Evolutionary conservation across 2,329 filamentous ascomycete species (phyloP).

Genomic region (Beauveria rudraprayagi): DNA sequence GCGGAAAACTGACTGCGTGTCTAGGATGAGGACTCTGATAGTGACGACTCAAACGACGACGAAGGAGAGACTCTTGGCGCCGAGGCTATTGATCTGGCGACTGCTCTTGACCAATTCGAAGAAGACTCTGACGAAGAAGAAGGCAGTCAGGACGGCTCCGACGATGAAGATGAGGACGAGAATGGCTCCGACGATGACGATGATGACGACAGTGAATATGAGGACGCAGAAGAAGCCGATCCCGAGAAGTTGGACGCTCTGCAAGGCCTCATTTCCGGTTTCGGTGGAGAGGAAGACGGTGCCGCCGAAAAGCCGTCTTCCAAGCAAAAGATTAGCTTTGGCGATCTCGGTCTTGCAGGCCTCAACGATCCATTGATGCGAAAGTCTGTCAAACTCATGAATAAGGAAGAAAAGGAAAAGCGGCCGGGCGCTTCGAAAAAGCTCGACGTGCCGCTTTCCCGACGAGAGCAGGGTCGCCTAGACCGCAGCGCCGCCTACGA

Average conservation of each 20-base stretch:
- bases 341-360: conserved; percentile 64
- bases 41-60: conserved; percentile 39
- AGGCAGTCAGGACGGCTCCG: conserved; percentile 34
- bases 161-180: not conserved
- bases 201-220: conserved; percentile 39
- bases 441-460: conserved; percentile 73
- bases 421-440: conserved; percentile 49
- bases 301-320: conserved; percentile 33
- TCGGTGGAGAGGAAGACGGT: conserved; percentile 53
- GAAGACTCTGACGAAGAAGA: conserved; percentile 41
- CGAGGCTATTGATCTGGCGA: conserved; percentile 52
- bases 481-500: conserved; percentile 77
- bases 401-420: conserved; percentile 49
- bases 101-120: conserved; percentile 47
- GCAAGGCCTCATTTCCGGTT: conserved; percentile 60
- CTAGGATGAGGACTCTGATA: conserved; percentile 51
- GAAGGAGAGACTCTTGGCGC: conserved; percentile 51
- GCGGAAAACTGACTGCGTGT: not conserved
- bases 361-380: conserved; percentile 69
- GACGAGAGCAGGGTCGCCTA: conserved; percentile 76
- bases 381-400: conserved; percentile 69
- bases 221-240: conserved; percentile 45
- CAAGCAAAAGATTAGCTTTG: conserved; percentile 62
- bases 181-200: conserved; percentile 36
- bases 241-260: conserved; percentile 56